These are phyloP conservation scores for Metschnikowia amazonensis DNA, from an alignment of 805 yeast genomes.

Conservation along the genomic window DNA sequence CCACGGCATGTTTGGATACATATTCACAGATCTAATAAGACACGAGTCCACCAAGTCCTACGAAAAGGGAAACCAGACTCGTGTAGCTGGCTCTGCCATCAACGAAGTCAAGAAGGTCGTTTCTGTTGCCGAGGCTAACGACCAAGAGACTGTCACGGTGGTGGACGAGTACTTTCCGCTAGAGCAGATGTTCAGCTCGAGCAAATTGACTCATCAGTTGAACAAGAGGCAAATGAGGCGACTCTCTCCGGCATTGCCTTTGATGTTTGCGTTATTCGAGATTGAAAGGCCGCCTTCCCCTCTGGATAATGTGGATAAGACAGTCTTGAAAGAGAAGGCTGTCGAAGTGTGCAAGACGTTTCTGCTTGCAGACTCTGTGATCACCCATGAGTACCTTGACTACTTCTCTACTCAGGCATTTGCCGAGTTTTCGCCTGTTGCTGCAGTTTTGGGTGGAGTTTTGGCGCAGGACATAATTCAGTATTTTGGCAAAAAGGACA, in stretches of 20 bases:
- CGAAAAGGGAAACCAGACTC: constrained; percentile 42
- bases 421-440: constrained; percentile 74
- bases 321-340: constrained; percentile 23
- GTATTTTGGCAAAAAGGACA: constrained; percentile 66
- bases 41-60: constrained; percentile 56
- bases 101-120: constrained; percentile 44
- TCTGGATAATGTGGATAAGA: constrained; percentile 24
- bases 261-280: constrained; percentile 57
- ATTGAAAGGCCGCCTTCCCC: constrained; percentile 23
- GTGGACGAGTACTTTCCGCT: constrained; percentile 38
- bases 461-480: constrained; percentile 89
- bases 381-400: constrained; percentile 41
- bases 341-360: constrained; percentile 29
- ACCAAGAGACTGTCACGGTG: constrained; percentile 41
- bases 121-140: constrained; percentile 34
- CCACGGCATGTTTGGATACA: constrained; percentile 80
- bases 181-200: constrained; percentile 29
- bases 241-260: constrained; percentile 56
- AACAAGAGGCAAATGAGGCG: constrained; percentile 44
- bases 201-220: constrained; percentile 39
- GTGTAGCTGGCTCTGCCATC: constrained; percentile 43
- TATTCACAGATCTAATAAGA: constrained; percentile 71
- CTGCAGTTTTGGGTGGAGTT: constrained; percentile 87
- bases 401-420: constrained; percentile 46
- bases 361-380: constrained; percentile 41